These are phyloP conservation scores for Musa itinerans DNA, from an alignment of 176 grass and related monocot genomes.

Conservation along the genomic window DNA sequence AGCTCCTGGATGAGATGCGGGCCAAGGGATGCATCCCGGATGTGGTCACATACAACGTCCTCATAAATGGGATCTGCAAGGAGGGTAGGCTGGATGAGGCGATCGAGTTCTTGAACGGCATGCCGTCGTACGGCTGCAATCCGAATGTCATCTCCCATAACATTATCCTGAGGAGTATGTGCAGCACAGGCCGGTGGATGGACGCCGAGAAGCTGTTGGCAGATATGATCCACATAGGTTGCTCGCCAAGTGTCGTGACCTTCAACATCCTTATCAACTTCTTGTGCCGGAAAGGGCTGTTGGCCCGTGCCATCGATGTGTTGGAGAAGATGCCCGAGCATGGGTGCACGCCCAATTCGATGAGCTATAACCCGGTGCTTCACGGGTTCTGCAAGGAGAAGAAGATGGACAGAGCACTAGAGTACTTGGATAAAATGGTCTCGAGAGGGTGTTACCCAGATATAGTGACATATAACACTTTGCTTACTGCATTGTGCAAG, in stretches of 20 bases:
- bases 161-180: slow-evolving; percentile 46
- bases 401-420: slow-evolving; percentile 40
- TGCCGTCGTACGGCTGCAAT: slow-evolving; percentile 49
- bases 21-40: slow-evolving; percentile 48
- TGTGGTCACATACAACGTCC: slow-evolving; percentile 56
- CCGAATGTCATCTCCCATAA: slow-evolving; percentile 52
- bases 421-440: slow-evolving; percentile 38
- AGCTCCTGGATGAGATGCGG: slow-evolving; percentile 54
- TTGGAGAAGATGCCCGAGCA: slow-evolving; percentile 53
- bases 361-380: slow-evolving; percentile 47
- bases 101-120: slow-evolving; percentile 26
- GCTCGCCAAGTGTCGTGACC: slow-evolving; percentile 38
- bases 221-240: slow-evolving; percentile 43
- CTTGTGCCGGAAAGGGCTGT: slow-evolving; percentile 37
- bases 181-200: slow-evolving; percentile 29
- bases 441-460: slow-evolving; percentile 49
- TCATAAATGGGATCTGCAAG: slow-evolving; percentile 63
- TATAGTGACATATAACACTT: slow-evolving; percentile 43
- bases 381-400: slow-evolving; percentile 50
- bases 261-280: slow-evolving; percentile 47
- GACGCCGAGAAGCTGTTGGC: slow-evolving; percentile 44
- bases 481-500: slow-evolving; percentile 43
- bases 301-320: slow-evolving; percentile 24
- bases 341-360: slow-evolving; percentile 35
- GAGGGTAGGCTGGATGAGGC: slow-evolving; percentile 39